Base-by-base conservation (phyloP, 495 filamentous ascomycete species). In the Annulohypoxylon moriforme region DNA sequence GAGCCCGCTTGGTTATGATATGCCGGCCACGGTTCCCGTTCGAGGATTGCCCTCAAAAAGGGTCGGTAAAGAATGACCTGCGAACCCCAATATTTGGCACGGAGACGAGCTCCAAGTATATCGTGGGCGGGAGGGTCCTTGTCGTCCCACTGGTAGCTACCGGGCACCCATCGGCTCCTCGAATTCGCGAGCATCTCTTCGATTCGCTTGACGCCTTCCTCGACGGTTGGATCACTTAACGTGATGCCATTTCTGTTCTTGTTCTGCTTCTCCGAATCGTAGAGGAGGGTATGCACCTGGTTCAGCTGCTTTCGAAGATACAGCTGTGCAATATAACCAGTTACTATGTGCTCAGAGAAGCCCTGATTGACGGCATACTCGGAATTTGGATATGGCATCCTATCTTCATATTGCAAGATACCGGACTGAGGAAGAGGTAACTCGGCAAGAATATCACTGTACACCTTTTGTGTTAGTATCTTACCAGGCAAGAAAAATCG, bases 1-100 rank as follows among this genome's bases (percentile, higher is more conserved):
- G 60, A 69, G 63, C 36, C 68, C 36, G 40, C 73, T 38, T 34
- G 75, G 68, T 73, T 67, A 2, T 71, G 64, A 66, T 79, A 73
- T n/a, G 36, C 56, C n/a, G 38, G 60, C 24, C 61, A 66, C 10
- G 50, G 50, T 5, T 78, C 76, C 49, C 55, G 75, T 60, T 81
- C 82, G 69, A 85, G 92, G 80, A 76, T 95, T 79, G 63, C 87
- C 83, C 74, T 89, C 78, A 99, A 79, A 67, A 96, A 92, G 1
- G 92, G 93, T 36, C 96, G 87, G 76, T 95, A 91, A 14, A 96
- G 94, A 75, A 99, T 94, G 52, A 97, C 94, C 44, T 89, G 86
- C 0, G 94, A 95, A 22, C 96, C 96, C 81, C 93, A 98, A 79
- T 95, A 98, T 75, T 99, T 99, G 5, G 93, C 96, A 27, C 96